Evolutionary conservation across 176 grass and related monocot species (phyloP).

Genomic region (Panicum miliaceum): DNA sequence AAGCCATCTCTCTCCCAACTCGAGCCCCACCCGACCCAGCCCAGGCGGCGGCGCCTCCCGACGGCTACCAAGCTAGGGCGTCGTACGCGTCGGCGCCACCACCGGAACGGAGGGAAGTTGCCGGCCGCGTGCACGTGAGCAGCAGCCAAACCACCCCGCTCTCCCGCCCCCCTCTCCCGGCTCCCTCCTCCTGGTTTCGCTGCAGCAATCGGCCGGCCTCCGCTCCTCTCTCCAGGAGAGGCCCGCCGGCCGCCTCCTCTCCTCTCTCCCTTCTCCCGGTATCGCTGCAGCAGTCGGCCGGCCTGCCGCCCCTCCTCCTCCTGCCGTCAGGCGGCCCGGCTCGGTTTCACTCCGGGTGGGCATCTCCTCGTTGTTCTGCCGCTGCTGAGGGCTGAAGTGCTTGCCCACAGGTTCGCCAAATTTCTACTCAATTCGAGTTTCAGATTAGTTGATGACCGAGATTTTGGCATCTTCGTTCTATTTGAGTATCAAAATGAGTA

Average conservation of each 20-base stretch:
- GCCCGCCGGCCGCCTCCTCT: not conserved
- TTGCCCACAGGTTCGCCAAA: not conserved
- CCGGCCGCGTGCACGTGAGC: not conserved
- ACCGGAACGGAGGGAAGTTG: not conserved
- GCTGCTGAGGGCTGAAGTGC: not conserved
- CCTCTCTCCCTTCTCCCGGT: not conserved
- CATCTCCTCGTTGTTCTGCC: not conserved
- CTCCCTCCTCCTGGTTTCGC: not conserved
- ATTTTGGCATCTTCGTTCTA: not conserved
- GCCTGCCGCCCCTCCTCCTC: not conserved
- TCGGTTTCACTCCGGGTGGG: not conserved
- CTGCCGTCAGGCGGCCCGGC: not conserved
- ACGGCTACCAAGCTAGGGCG: not conserved
- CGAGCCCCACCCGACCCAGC: not conserved
- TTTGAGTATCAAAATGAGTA: not conserved
- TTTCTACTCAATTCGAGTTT: not conserved
- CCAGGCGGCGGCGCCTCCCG: not conserved
- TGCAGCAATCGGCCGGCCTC: not conserved
- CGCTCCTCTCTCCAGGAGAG: not conserved
- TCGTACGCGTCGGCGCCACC: not conserved
- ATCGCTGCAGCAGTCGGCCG: not conserved
- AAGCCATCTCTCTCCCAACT: not conserved
- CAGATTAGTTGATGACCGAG: not conserved
- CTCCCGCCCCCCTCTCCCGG: not conserved
- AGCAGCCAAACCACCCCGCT: not conserved